Evolutionary conservation across 176 grass and related monocot genomes (phyloP), one percentile per base, ranked within the genome.

Genomic region (Thalia dealbata): DNA sequence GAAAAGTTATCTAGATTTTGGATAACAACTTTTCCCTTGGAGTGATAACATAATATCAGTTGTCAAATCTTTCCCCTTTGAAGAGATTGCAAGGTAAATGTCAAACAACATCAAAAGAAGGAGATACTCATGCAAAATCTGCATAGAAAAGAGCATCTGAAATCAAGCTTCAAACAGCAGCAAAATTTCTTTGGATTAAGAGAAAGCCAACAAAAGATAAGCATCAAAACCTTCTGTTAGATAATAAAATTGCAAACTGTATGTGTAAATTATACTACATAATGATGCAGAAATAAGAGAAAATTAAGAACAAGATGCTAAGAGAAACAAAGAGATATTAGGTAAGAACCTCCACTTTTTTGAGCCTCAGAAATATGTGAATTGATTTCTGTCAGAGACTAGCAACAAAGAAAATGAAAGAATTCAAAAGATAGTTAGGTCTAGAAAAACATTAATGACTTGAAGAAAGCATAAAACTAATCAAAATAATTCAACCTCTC

Each of bases 261-360:
- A 79, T 50, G 32, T 46, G 14, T 25, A 30, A 69, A 21, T 71
- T 48, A 48, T 48, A 14, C 21, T 66, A 16, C 28, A 11, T 76
- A 69, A 67, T 55, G 71, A 6, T 77, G 50, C 45, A 60, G 67
- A 76, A 26, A 14, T 73, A 88, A 22, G 15, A 67, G 0, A 77
- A 73, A 44, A 27, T 32, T 46, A 84, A 78, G 27, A 76, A 69
- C 71, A 82, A 26, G 25, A 82, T 50, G 16, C 13, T 68, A 1
- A 22, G 4, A 38, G 65, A 15, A 68, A 15, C 14, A 35, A 30
- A 64, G 62, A 30, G 10, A 35, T 64, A 0, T 64, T 30, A 68
- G 73, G 64, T 78, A 93, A 80, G 78, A 43, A 99, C 95, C 95
- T 93, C 90, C 95, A 77, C 88, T 91, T 86, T 88, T 93, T 67